Percentiles rank a stretch among this genome's conserved stretches.
phyloP scores from a whole-genome alignment of 2,329 filamentous ascomycete species.

The Botrytis squamosa region DNA sequence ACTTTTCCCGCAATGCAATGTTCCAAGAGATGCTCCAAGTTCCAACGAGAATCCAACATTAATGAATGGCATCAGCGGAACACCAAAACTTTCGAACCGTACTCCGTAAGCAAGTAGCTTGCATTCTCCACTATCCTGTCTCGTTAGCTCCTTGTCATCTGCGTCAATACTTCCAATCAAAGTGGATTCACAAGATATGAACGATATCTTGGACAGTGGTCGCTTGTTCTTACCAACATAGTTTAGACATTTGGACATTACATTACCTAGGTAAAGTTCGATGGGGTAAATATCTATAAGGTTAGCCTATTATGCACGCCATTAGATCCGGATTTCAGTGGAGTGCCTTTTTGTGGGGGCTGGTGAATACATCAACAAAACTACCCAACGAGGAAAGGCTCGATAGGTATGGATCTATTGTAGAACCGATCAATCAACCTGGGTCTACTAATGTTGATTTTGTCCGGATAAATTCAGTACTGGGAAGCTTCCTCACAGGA shows the following conservation, averaged over 20 bases:
- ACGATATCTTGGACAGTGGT: neutral
- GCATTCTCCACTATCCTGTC: neutral
- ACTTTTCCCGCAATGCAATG: neutral
- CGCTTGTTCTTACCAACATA: neutral
- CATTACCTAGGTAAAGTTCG: neutral
- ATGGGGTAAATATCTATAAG: neutral
- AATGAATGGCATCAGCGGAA: neutral
- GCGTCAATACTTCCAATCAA: neutral
- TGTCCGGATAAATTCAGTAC: neutral
- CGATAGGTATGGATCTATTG: neutral
- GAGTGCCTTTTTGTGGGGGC: conserved; percentile 4
- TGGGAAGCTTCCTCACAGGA: no score
- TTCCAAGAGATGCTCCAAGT: neutral
- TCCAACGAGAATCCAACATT: neutral
- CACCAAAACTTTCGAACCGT: neutral
- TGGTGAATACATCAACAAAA: neutral
- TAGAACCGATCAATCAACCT: neutral
- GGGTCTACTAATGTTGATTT: neutral
- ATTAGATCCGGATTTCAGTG: neutral
- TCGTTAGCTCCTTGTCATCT: neutral
- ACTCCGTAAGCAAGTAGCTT: neutral
- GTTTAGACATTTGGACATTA: neutral
- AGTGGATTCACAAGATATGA: neutral
- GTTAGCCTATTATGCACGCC: conserved; percentile 2
- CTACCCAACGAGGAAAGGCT: neutral